Conservation (phyloP, 768 basidiomycete genomes). For the Dendrothele bispora region DNA sequence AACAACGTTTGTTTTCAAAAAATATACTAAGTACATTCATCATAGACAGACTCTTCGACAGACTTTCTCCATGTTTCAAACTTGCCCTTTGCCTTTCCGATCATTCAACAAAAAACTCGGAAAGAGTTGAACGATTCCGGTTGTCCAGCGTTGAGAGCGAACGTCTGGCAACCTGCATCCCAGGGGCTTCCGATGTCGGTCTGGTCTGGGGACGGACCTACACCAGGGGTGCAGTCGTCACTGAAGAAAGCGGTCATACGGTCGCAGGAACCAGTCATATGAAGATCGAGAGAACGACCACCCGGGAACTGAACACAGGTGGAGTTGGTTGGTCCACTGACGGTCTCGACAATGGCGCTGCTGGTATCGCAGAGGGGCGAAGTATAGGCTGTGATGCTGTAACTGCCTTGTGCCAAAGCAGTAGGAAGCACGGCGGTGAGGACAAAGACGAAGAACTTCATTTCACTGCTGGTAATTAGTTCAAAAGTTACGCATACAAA, state of each 20-base stretch:
- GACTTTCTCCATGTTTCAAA: too few relatives aligned
- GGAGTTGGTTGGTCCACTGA: constrained; percentile 4
- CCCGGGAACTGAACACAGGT: constrained; percentile 5
- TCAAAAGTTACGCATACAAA: too few relatives aligned
- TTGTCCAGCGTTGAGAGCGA: constrained; percentile 3
- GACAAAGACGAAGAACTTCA: background rate
- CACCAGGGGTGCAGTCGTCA: background rate
- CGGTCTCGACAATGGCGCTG: background rate
- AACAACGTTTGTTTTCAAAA: too few relatives aligned
- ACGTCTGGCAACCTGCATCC: constrained; percentile 10
- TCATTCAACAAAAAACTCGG: constrained; percentile 32
- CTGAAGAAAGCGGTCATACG: constrained; percentile 9
- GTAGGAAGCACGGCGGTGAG: background rate
- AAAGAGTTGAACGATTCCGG: constrained; percentile 9
- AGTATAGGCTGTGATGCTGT: constrained; percentile 1
- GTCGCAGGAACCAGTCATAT: constrained; percentile 4
- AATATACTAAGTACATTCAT: too few relatives aligned
- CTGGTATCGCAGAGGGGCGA: background rate
- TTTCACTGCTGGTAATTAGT: too few relatives aligned
- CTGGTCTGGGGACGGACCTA: constrained; percentile 4
- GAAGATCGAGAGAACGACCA: constrained; percentile 7
- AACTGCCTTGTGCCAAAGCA: background rate
- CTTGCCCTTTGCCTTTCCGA: background rate
- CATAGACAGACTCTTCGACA: too few relatives aligned
- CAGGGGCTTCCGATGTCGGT: constrained; percentile 6